phyloP scores from a whole-genome alignment of 108 stramenopile species.

The Ochromonas danica region DNA sequence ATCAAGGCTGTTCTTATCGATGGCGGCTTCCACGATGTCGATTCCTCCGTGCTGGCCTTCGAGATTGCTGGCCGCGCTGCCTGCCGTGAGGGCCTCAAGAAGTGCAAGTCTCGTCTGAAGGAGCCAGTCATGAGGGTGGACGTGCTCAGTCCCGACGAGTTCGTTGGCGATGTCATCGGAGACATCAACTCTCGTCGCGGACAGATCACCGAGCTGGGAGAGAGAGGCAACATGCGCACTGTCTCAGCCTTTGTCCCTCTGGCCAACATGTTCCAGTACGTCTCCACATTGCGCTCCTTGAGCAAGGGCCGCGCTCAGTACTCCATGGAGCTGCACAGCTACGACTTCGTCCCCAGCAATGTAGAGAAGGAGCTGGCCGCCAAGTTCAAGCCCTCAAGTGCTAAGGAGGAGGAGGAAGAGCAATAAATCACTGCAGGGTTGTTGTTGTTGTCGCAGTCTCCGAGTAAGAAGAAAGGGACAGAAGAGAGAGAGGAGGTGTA shows the following conservation, averaged over 20 bases:
- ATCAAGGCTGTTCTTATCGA: conserved; percentile 72
- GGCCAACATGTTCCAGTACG: conserved; percentile 98
- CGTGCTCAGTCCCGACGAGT: conserved; percentile 92
- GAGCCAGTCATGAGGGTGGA: conserved; percentile 98
- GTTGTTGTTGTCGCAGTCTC: too few species aligned
- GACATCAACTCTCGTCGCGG: conserved; percentile 97
- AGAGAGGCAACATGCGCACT: conserved; percentile 88
- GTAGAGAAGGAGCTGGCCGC: conserved; percentile 49
- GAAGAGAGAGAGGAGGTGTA: too few species aligned
- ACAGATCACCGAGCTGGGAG: conserved; percentile 84
- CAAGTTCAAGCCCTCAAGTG: conserved; percentile 43
- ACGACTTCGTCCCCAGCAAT: conserved; percentile 84
- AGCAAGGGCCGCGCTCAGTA: conserved; percentile 95
- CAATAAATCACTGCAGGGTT: too few species aligned
- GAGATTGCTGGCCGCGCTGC: conserved; percentile 70
- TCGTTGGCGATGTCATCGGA: conserved; percentile 96
- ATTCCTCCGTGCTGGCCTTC: conserved; percentile 55
- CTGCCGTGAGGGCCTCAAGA: conserved; percentile 86
- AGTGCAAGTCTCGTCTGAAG: conserved; percentile 92
- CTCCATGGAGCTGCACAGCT: conserved; percentile 91
- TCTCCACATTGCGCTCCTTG: conserved; percentile 86
- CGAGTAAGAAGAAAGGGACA: too few species aligned
- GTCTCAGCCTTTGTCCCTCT: conserved; percentile 86
- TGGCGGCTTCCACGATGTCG: conserved; percentile 55
- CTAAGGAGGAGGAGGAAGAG: too few species aligned